Evolutionary conservation across 345 rosid genomes (phyloP), one percentile per base, ranked within the genome.

Genomic region (Acer negundo): DNA sequence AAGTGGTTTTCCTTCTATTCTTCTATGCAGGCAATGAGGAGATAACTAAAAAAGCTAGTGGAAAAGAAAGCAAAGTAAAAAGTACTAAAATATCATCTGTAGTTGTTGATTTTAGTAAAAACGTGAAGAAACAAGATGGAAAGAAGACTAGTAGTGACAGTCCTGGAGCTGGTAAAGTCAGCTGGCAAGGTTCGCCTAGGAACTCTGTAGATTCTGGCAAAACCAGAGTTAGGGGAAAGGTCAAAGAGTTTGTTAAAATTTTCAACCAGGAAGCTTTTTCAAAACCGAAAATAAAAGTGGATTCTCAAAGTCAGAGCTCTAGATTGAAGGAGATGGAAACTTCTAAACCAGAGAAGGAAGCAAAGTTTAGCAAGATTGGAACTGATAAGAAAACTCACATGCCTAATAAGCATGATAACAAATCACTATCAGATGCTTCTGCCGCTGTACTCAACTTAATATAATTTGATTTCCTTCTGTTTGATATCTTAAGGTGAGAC

Each of bases 211-310:
- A 87, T 75, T 75, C 64, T 38, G 83, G 74, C 65, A 89, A 86
- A 79, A 80, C 65, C 66, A 82, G 86, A 77, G 85, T 13, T 47
- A 83, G 67, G 72, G 94, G 93, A 82, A 95, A 84, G 84, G 92
- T 95, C 67, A 92, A 83, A 82, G 97, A 92, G n/a, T 95, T 93
- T 72, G 84, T 93, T 55, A 90, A 90, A 75, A 85, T 89, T 53
- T 93, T 93, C 85, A 93, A 84, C 74, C 93, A 86, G 83, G 97
- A 82, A 81, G 23, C 82, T 79, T 69, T 91, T 69, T 38, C 78
- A 64, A 85, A 81, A 63, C 78, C 85, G 15, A 84, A 67, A 53
- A 1, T 64, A 6, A 84, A 62, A 23, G 77, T 71, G 6, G 77
- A 73, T 22, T 72, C 90, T 62, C 87, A 74, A 77, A 82, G 80